These are phyloP conservation scores for Orbilia ellipsospora DNA, from an alignment of 2,329 filamentous ascomycete genomes.

Conservation along the genomic window DNA sequence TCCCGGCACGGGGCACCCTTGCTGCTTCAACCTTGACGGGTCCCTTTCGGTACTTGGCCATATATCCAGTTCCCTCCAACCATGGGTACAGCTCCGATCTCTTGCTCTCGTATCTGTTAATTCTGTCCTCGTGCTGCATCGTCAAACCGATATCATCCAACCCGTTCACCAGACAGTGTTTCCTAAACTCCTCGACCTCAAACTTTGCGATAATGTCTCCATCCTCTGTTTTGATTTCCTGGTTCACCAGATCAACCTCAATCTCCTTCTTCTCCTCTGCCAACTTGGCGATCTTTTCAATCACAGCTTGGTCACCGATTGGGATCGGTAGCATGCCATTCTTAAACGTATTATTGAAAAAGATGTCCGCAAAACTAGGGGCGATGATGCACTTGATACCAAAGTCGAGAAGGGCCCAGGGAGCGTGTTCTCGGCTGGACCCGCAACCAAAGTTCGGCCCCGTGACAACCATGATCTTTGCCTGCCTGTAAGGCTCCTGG, in stretches of 20 bases:
- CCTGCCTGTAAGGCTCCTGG: slow-evolving; percentile 81
- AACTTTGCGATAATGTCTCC: slow-evolving; percentile 82
- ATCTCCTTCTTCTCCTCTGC: slow-evolving; percentile 83
- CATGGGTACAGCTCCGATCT: slow-evolving; percentile 84
- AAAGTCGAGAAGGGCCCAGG: slow-evolving; percentile 96
- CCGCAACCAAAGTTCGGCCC: slow-evolving; percentile 97
- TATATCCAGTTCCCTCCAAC: slow-evolving; percentile 87
- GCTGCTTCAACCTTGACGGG: slow-evolving; percentile 73
- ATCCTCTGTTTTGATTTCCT: slow-evolving; percentile 79
- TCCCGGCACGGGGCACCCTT: slow-evolving; percentile 55
- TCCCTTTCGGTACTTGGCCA: slow-evolving; percentile 68
- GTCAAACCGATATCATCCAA: slow-evolving; percentile 96
- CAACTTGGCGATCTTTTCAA: slow-evolving; percentile 79
- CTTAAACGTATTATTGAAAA: slow-evolving; percentile 99
- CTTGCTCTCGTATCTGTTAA: slow-evolving; percentile 81
- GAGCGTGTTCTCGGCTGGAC: slow-evolving; percentile 90
- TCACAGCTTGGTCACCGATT: slow-evolving; percentile 74
- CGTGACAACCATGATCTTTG: slow-evolving; percentile 91
- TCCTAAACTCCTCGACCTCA: slow-evolving; percentile 91
- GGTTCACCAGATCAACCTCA: slow-evolving; percentile 87
- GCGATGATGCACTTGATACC: slow-evolving; percentile 95
- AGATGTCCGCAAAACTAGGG: slow-evolving; percentile 88
- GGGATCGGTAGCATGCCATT: slow-evolving; percentile 95
- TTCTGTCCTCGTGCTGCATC: slow-evolving; percentile 91
- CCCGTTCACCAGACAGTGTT: slow-evolving; percentile 92